phyloP scores from a whole-genome alignment of 108 stramenopile genomes.

The Nitzschia sp. region DNA sequence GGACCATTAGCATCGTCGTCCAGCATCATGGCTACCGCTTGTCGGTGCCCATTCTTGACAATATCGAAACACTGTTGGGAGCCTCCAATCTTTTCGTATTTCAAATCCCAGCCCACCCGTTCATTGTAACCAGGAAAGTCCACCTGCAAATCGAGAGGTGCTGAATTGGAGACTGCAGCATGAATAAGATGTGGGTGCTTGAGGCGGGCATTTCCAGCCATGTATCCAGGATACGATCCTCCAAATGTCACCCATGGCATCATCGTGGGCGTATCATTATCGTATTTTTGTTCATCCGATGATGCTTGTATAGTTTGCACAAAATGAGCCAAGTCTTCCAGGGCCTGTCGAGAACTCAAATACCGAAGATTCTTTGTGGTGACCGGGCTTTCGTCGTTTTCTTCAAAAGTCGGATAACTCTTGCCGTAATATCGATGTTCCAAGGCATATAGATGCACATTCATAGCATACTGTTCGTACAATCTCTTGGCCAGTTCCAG shows the following conservation, averaged over 20 bases:
- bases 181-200: constrained; percentile 83
- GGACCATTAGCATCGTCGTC: constrained; percentile 10
- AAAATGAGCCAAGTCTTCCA: constrained; percentile 81
- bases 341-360: constrained; percentile 80
- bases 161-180: constrained; percentile 81
- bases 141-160: constrained; percentile 75
- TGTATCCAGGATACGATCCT: constrained; percentile 87
- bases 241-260: constrained; percentile 84
- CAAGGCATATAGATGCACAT: constrained; percentile 73
- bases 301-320: constrained; percentile 34
- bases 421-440: constrained; percentile 93
- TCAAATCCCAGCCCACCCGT: constrained; percentile 62
- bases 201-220: constrained; percentile 78
- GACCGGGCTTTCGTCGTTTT: constrained; percentile 28
- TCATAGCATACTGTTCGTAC: constrained; percentile 21
- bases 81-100: constrained; percentile 66
- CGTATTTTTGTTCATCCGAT: neutral
- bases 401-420: constrained; percentile 54
- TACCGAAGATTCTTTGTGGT: constrained; percentile 52
- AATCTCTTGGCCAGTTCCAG: constrained; percentile 59
- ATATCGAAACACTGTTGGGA: constrained; percentile 63
- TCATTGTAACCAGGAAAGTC: constrained; percentile 87
- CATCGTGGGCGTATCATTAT: neutral
- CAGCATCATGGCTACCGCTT: constrained; percentile 43
- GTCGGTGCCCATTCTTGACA: constrained; percentile 64